phyloP scores from a whole-genome alignment of 2,329 filamentous ascomycete genomes.

The Aaosphaeria pasadenensis region DNA sequence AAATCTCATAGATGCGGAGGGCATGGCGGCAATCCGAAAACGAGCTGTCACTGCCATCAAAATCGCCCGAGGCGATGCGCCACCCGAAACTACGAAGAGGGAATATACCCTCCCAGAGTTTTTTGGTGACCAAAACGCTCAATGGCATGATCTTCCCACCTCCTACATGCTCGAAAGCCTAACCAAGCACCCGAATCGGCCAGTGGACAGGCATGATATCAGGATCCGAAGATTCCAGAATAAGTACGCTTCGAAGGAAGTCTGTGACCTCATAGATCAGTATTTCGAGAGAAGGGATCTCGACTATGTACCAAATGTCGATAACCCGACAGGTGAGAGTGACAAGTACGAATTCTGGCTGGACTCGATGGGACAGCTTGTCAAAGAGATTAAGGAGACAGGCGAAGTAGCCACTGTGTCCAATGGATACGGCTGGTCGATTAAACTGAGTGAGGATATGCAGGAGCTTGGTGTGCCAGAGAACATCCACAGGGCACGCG shows the following conservation, averaged over 20 bases:
- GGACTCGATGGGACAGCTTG: too few species aligned
- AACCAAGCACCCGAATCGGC: slow-evolving; percentile 36
- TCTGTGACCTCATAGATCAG: background rate
- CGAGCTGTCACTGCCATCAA: slow-evolving; percentile 49
- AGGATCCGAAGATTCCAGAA: background rate
- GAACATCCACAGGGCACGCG: background rate
- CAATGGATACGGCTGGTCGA: too few species aligned
- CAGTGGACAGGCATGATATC: background rate
- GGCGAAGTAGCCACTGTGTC: too few species aligned
- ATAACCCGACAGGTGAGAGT: background rate
- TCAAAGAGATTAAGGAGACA: too few species aligned
- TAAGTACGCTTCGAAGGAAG: background rate
- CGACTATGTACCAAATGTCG: background rate
- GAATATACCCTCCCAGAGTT: slow-evolving; percentile 61
- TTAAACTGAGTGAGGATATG: too few species aligned
- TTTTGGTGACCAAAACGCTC: slow-evolving; percentile 70
- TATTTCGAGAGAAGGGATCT: background rate
- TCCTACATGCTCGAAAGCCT: slow-evolving; percentile 78
- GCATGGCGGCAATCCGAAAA: slow-evolving; percentile 59
- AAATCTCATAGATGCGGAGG: slow-evolving; percentile 56
- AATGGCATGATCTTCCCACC: slow-evolving; percentile 81
- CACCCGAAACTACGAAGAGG: background rate
- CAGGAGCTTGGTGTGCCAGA: background rate
- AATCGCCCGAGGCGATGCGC: slow-evolving; percentile 19
- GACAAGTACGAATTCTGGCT: background rate